Evolutionary conservation across 805 yeast genomes (phyloP).

Genomic region (Suhomyces prunicola): DNA sequence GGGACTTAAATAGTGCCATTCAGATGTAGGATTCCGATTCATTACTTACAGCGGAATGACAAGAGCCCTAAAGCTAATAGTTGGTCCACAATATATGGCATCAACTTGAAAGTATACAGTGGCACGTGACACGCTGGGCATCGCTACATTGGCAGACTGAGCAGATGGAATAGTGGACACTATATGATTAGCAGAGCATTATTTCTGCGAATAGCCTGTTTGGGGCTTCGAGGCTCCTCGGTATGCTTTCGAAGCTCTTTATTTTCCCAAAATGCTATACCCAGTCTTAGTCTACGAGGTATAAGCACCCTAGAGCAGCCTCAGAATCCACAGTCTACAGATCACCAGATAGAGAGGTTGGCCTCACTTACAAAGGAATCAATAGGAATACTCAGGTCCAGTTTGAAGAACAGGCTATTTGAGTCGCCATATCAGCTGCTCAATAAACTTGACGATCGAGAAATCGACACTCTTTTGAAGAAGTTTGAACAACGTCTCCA

Average conservation of each 20-base stretch:
- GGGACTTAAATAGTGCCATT: too few relatives aligned
- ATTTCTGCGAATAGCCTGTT: not conserved
- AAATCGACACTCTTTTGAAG: not conserved
- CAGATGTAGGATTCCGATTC: not conserved
- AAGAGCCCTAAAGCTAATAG: not conserved
- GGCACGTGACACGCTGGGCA: not conserved
- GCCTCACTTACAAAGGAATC: not conserved
- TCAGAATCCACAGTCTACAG: not conserved
- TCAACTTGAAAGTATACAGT: not conserved
- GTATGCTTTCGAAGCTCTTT: not conserved
- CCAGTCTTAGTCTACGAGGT: not conserved
- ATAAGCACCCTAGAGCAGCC: not conserved
- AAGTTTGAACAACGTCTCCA: not conserved
- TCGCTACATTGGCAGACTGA: not conserved
- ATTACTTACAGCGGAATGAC: not conserved
- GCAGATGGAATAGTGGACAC: not conserved
- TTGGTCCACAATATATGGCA: not conserved
- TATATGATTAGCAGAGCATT: not conserved
- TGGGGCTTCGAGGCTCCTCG: not conserved
- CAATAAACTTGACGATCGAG: slow-evolving; percentile 1
- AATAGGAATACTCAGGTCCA: not conserved
- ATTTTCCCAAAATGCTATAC: not conserved
- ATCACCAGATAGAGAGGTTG: not conserved
- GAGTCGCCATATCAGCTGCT: slow-evolving; percentile 2
- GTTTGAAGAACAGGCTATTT: not conserved